Evolutionary conservation across 1,284 basidiomycete genomes (phyloP), one percentile per base, ranked within the genome.

Genomic region (Ustilago vetiveriae): DNA sequence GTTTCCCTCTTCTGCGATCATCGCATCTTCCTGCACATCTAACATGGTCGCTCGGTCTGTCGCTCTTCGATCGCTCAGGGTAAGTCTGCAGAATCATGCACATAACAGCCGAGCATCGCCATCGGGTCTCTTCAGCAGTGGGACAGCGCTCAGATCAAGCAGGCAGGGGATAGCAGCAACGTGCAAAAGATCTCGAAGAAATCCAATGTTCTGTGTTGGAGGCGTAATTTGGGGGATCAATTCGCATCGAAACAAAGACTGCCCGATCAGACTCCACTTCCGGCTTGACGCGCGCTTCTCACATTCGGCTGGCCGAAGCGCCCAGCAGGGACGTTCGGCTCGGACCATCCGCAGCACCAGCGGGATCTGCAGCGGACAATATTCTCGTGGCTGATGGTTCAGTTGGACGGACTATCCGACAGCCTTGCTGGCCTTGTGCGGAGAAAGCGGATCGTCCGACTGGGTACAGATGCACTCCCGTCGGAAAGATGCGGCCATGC

Each of bases 11-110:
- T 32, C 38, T 43, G 32, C 41, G 27, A 32, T 17, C 30, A 10
- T 19, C 38, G 42, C 38, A 16, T 16, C 16, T 26, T n/a, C 19
- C 26, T 13, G 19, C 33, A 27, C 41, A 4, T 40, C n/a, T 22
- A 53, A 52, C 47, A 70, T 70, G 67, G 67, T 57, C 44, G 67
- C 67, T 52, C 60, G 67, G 50, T 70, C 62, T 41, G 51, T 70
- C 42, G 67, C 67, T 46, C 60, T 70, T 16, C 58, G 67, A 38
- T 47, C 55, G 38, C 53, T 70, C 27, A 53, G 67, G 57, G 67
- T 70, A 55, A 65, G 67, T 70, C 16, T 13, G 33, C 16, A 21
- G 17, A n/a, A n/a, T n/a, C n/a, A n/a, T n/a, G n/a, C n/a, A n/a
- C n/a, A n/a, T n/a, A n/a, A n/a, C n/a, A n/a, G n/a, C n/a, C n/a